Evolutionary conservation across 257 asterid species (phyloP), one percentile per base, ranked within the genome.

Genomic region (Petunia axillaris): DNA sequence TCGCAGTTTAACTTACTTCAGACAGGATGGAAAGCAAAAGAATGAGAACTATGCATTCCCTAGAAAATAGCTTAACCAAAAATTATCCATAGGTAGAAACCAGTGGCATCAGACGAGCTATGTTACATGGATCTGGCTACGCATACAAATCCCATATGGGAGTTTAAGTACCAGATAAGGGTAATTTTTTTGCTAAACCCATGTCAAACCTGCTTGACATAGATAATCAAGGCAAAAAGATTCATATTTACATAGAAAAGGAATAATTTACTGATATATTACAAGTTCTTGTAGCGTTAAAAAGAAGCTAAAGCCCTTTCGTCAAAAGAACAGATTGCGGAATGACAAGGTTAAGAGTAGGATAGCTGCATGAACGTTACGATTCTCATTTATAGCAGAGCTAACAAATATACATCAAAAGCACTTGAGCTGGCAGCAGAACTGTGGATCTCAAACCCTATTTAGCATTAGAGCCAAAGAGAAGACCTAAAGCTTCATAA

Each of bases 1-100:
- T 15, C 48, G 1, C n/a, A 43, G 38, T 41, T 67, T 7, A 43
- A 67, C 75, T n/a, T 67, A 67, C 55, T 67, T 41, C 55, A 67
- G 15, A 67, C 55, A n/a, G 75, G 55, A n/a, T 43, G 75, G 75
- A 41, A 8, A 67, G 75, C 4, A 41, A 41, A 67, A 67, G 75
- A 7, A 8, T 41, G 39, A 43, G 54, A 67, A 67, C 38, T 41
- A 67, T 43, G 15, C 75, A 15, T 43, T 14, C 38, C 15, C 54
- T n/a, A 67, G 54, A 54, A 67, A 41, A 67, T 67, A 67, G 15
- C 75, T 6, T 1, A 43, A 67, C 55, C 55, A 67, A 3, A 41
- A n/a, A 41, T 7, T 43, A 4, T 41, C 54, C 55, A 8, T 15
- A 6, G 6, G 75, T n/a, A 53, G 41, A 66, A 66, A 15, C 75